These are phyloP conservation scores for Tarenaya hassleriana DNA, from an alignment of 345 rosid species.

Conservation along the genomic window DNA sequence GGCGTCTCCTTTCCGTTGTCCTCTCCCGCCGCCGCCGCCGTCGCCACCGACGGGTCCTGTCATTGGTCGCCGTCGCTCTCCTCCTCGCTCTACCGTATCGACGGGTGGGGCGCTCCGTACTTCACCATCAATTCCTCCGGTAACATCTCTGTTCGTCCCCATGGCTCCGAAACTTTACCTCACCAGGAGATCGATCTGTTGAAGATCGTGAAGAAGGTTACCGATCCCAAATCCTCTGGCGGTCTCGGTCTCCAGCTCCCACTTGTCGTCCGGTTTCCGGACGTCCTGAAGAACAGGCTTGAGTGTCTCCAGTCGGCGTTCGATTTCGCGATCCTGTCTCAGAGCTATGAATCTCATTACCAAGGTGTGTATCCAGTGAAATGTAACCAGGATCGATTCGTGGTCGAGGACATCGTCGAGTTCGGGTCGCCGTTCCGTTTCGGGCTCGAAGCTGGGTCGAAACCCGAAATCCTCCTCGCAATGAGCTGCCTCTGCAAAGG, in stretches of 20 bases:
- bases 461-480: constrained; percentile 89
- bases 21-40: constrained; percentile 13
- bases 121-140: constrained; percentile 68
- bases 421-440: constrained; percentile 72
- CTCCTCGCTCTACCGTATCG: constrained; percentile 55
- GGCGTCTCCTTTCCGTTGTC: constrained; percentile 20
- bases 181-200: constrained; percentile 86
- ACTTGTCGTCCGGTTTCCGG: constrained; percentile 70
- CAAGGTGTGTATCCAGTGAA: constrained; percentile 97
- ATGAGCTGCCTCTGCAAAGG: constrained; percentile 87
- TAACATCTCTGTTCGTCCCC: constrained; percentile 61
- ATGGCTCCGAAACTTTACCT: constrained; percentile 51
- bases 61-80: constrained; percentile 74
- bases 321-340: constrained; percentile 54
- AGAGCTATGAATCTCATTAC: constrained; percentile 58
- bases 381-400: constrained; percentile 92
- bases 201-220: constrained; percentile 67
- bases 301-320: constrained; percentile 75
- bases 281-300: constrained; percentile 77
- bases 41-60: constrained; percentile 19
- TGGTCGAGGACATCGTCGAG: constrained; percentile 75
- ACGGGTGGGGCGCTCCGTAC: constrained; percentile 88
- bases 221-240: constrained; percentile 66
- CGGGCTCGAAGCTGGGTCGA: constrained; percentile 92
- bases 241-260: constrained; percentile 89